Conservation (phyloP, 2,329 filamentous ascomycete species). For the Aspergillus piperis region DNA sequence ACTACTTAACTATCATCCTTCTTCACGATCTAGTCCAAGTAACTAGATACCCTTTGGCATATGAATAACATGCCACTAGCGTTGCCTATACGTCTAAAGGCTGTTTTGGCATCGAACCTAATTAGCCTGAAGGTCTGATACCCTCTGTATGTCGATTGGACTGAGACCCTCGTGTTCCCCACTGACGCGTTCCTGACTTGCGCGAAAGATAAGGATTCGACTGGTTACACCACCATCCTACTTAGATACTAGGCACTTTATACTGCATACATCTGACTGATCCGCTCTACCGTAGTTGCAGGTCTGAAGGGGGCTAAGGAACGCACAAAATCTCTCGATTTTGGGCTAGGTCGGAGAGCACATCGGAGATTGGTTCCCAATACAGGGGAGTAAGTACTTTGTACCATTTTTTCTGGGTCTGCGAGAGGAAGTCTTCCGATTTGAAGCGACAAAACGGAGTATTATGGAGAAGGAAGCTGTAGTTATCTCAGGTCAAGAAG, state of each 20-base stretch:
- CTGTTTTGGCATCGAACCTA: constrained; percentile 16
- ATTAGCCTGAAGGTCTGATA: constrained; percentile 20
- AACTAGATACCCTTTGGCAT: neutral
- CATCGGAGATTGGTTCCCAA: neutral
- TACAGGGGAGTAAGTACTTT: neutral
- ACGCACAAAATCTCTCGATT: too few species aligned
- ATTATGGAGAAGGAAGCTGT: constrained; percentile 1
- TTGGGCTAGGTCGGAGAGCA: too few species aligned
- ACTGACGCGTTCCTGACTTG: constrained; percentile 35
- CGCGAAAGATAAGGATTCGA: constrained; percentile 14
- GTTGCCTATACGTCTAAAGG: constrained; percentile 3
- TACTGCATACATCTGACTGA: neutral
- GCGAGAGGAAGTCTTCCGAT: neutral
- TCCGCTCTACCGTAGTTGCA: neutral
- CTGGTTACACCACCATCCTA: neutral
- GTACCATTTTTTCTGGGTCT: neutral
- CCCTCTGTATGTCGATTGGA: constrained; percentile 21
- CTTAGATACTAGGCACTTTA: neutral
- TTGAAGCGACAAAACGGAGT: constrained; percentile 1
- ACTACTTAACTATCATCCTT: neutral
- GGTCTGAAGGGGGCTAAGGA: neutral
- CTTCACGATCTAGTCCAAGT: neutral
- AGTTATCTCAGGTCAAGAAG: constrained; percentile 2
- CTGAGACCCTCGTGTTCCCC: constrained; percentile 24
- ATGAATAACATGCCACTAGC: constrained; percentile 18